Percentiles rank a stretch among this genome's conserved stretches.
Conservation (phyloP, 306 rosid species). For the Lithocarpus polystachyus region DNA sequence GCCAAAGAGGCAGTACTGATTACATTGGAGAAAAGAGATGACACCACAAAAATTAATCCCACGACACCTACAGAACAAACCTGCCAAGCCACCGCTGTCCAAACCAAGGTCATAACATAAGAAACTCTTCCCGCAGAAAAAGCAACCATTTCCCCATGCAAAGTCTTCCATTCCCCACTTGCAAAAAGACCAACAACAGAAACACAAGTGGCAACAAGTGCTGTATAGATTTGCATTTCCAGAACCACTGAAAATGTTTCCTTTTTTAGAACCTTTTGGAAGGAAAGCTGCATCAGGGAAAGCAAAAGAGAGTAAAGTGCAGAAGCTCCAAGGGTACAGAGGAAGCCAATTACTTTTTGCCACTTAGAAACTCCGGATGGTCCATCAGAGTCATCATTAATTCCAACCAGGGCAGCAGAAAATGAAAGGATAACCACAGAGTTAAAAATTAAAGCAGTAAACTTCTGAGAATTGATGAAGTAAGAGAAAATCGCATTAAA, state of each 20-base stretch:
- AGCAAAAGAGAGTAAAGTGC: conserved; percentile 75
- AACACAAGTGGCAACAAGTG: conserved; percentile 69
- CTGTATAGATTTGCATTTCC: conserved; percentile 88
- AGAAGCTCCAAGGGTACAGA: conserved; percentile 82
- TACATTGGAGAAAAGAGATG: conserved; percentile 89
- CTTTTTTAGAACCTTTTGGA: conserved; percentile 71
- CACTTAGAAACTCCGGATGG: conserved; percentile 44
- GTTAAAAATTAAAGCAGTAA: conserved; percentile 64
- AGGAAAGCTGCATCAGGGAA: conserved; percentile 80
- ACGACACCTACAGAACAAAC: conserved; percentile 88
- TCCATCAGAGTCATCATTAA: conserved; percentile 57
- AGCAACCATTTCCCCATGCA: conserved; percentile 66
- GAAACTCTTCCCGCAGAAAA: conserved; percentile 57
- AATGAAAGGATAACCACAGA: conserved; percentile 66
- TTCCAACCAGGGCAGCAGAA: conserved; percentile 69
- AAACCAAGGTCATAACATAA: conserved; percentile 69
- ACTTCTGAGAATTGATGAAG: conserved; percentile 81
- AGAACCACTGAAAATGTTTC: conserved; percentile 82
- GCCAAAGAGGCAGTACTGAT: conserved; percentile 87
- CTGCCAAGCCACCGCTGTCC: conserved; percentile 86
- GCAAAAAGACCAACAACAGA: conserved; percentile 64
- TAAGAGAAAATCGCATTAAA: conserved; percentile 85
- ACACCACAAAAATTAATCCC: conserved; percentile 75
- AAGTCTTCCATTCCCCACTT: conserved; percentile 72
- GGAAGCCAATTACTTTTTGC: conserved; percentile 57